These are phyloP conservation scores for Prillingera fragicola DNA, from an alignment of 1,284 basidiomycete species.

Conservation along the genomic window DNA sequence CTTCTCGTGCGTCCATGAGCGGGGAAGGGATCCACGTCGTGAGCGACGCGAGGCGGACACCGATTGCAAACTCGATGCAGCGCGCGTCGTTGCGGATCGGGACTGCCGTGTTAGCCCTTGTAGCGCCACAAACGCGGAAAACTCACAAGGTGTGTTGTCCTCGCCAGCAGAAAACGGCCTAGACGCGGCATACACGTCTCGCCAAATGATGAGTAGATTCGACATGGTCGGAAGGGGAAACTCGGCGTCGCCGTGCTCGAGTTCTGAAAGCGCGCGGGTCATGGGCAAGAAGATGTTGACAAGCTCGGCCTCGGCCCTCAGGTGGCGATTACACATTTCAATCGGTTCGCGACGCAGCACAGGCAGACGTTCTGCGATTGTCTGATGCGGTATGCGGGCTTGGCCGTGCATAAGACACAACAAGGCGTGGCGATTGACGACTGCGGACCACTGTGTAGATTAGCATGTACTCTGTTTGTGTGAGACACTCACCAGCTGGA, in stretches of 20 bases:
- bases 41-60: conserved; percentile 9
- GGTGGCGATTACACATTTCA: conserved; percentile 10
- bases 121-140: no score
- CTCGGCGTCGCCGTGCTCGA: conserved; percentile 6
- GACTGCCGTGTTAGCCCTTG: conserved; percentile 4
- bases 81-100: conserved; percentile 8
- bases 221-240: neutral
- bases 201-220: no score
- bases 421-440: conserved; percentile 14
- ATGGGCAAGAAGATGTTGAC: conserved; percentile 8
- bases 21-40: conserved; percentile 14
- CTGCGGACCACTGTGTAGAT: conserved; percentile 14
- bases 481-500: conserved; percentile 9
- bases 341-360: conserved; percentile 5
- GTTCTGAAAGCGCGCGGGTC: neutral
- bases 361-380: conserved; percentile 9
- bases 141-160: no score
- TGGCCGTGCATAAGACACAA: conserved; percentile 8
- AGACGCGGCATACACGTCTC: no score
- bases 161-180: no score
- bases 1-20: conserved; percentile 8
- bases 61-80: conserved; percentile 7
- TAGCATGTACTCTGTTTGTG: no score
- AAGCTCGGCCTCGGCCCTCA: conserved; percentile 8
- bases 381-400: neutral